A percentile compares a stretch with the other conserved stretches of the same genome.
Conservation (phyloP, 2,329 filamentous ascomycete species). For the Tricladium varicosporioides region DNA sequence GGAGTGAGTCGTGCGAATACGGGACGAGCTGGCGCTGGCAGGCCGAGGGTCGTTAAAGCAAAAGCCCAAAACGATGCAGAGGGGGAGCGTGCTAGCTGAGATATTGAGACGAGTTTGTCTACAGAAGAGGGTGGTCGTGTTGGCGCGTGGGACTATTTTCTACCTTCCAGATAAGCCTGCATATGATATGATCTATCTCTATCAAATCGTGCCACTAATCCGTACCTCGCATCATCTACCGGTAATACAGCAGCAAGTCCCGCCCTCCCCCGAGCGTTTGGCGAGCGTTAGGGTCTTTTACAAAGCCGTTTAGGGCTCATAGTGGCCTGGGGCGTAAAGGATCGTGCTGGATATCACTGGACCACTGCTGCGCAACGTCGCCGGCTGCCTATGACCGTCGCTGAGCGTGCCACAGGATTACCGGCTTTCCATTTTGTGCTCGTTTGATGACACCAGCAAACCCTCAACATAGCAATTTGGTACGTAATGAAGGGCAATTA, state of each 20-base stretch:
- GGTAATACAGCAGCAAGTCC: constrained; percentile 6
- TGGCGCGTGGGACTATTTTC: constrained; percentile 8
- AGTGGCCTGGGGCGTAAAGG: too few species aligned
- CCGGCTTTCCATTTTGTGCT: background rate
- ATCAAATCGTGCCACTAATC: constrained; percentile 18
- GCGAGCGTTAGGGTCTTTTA: too few species aligned
- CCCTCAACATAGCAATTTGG: constrained; percentile 18
- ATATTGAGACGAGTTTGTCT: background rate
- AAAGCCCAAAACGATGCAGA: too few species aligned
- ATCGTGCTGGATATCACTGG: too few species aligned
- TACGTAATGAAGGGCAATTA: constrained; percentile 26
- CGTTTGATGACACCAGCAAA: constrained; percentile 31
- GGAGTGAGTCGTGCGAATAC: too few species aligned
- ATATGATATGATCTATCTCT: constrained; percentile 13
- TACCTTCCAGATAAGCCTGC: constrained; percentile 14
- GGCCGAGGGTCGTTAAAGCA: background rate
- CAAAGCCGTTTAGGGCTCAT: too few species aligned
- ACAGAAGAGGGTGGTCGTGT: too few species aligned
- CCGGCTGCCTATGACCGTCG: too few species aligned
- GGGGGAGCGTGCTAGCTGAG: background rate
- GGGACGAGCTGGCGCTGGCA: background rate
- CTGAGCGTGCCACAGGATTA: too few species aligned
- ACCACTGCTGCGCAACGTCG: background rate
- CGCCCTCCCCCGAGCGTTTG: background rate
- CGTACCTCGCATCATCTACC: constrained; percentile 22